Percentiles rank a stretch among this genome's conserved stretches.
phyloP scores from a whole-genome alignment of 805 yeast genomes.

The Wickerhamomyces mucosus region DNA sequence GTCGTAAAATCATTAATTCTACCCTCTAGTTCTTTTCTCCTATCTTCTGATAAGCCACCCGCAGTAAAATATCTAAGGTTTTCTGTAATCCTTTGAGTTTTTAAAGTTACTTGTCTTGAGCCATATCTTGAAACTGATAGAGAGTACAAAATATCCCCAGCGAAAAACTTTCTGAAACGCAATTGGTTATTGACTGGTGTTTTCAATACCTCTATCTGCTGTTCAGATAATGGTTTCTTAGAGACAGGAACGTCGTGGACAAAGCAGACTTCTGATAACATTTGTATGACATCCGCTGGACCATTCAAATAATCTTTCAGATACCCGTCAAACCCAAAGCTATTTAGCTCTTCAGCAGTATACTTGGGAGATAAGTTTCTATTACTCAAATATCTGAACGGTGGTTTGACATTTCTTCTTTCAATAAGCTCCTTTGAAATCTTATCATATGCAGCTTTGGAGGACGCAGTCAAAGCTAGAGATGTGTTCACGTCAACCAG shows the following conservation, averaged over 20 bases:
- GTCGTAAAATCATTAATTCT: slow-evolving; percentile 13
- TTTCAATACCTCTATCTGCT: slow-evolving; percentile 29
- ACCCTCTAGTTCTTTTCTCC: slow-evolving; percentile 5
- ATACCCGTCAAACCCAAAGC: slow-evolving; percentile 73
- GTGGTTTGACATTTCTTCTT: slow-evolving; percentile 30
- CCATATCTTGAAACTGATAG: slow-evolving; percentile 60
- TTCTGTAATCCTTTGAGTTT: slow-evolving; percentile 8
- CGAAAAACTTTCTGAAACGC: slow-evolving; percentile 47
- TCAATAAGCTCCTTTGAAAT: slow-evolving; percentile 36
- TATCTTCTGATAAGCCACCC: slow-evolving; percentile 15
- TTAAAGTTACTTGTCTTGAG: slow-evolving; percentile 30
- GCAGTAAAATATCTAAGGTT: slow-evolving; percentile 8
- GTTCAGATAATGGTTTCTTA: slow-evolving; percentile 30
- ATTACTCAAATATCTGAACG: slow-evolving; percentile 41
- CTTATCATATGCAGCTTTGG: slow-evolving; percentile 37
- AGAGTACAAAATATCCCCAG: slow-evolving; percentile 44
- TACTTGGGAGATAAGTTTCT: slow-evolving; percentile 14
- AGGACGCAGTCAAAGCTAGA: slow-evolving; percentile 54
- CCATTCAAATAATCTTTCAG: slow-evolving; percentile 64
- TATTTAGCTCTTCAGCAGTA: slow-evolving; percentile 27
- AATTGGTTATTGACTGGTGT: slow-evolving; percentile 30
- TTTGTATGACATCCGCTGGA: slow-evolving; percentile 58
- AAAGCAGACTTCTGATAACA: slow-evolving; percentile 51
- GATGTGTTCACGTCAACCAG: slow-evolving; percentile 44
- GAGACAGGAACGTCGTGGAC: slow-evolving; percentile 57